Base-by-base conservation (phyloP, 805 yeast genomes). In the Wickerhamiella azyma region DNA sequence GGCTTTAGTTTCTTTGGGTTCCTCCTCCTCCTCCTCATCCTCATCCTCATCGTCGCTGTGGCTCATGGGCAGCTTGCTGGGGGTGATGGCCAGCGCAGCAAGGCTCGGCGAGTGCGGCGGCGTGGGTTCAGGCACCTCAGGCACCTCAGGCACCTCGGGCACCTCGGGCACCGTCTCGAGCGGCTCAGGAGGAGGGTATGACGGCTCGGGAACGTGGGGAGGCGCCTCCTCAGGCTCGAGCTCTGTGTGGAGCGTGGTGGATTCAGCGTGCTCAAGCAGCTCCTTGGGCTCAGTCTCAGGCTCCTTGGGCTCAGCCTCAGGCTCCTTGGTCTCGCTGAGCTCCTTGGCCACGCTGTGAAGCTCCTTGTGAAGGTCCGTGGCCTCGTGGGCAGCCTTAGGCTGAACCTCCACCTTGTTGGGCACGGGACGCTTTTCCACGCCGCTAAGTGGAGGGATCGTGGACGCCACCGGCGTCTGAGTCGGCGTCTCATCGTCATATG, bases 41-140 rank as follows among this genome's bases (percentile, higher is more conserved):
- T 10, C n/a, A 6, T 28, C 30, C 5, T 28, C 24, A 21, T 21
- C 24, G 7, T 21, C 24, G 24, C 24, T 21, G 18, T n/a, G n/a
- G 37, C 14, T 38, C 19, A n/a, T 11, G 17, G 43, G 43, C 5
- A 39, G 43, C 11, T 39, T 36, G 43, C 43, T 39, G 19, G 43
- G 43, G 18, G 43, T 29, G 24, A 39, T n/a, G 13, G 43, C 43
- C 9, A 39, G 26, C 37, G 36, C 16, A 16, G 43, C 43, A 14
- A 39, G 43, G 10, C 37, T 17, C 6, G 43, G 43, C 17, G 43
- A 39, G 19, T 39, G 43, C 10, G 30, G 17, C 8, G 43, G 43
- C 2, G 43, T 39, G 9, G 37, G 16, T 9, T n/a, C 37, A 9
- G 26, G 5, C n/a, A 5, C 39, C 18, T 18, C 26, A 9, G 26